Evolutionary conservation across 768 basidiomycete genomes (phyloP).

Genomic region (Mycena amicta): DNA sequence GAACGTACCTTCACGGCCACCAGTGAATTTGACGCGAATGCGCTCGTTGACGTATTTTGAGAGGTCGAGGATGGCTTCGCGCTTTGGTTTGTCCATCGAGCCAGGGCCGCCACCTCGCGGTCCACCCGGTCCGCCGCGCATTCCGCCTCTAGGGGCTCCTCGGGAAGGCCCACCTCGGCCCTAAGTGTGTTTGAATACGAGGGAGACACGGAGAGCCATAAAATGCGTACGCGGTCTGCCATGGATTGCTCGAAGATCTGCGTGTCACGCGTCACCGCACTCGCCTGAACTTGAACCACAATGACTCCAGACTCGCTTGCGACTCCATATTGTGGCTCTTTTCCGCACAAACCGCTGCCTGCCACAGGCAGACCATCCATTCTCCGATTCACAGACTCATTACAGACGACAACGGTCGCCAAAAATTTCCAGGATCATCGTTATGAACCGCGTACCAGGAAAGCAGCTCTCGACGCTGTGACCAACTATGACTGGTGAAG

Average conservation of each 20-base stretch:
- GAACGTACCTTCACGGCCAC: slow-evolving; percentile 86
- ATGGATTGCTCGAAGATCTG: slow-evolving; percentile 10
- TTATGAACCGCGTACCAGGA: too few species aligned
- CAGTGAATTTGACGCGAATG: slow-evolving; percentile 97
- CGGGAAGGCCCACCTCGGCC: slow-evolving; percentile 8
- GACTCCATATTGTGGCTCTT: too few species aligned
- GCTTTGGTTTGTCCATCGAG: slow-evolving; percentile 75
- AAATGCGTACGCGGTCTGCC: not conserved
- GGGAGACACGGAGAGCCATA: not conserved
- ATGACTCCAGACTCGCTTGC: too few species aligned
- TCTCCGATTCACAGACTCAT: too few species aligned
- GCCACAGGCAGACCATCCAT: too few species aligned
- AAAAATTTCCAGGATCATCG: too few species aligned
- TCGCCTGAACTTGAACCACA: too few species aligned
- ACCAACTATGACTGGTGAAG: too few species aligned
- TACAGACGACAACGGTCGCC: too few species aligned
- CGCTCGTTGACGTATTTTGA: slow-evolving; percentile 91
- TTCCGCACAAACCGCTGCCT: too few species aligned
- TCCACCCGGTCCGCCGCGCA: slow-evolving; percentile 28
- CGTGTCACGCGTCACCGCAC: too few species aligned
- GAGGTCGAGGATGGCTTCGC: slow-evolving; percentile 94
- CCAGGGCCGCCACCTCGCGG: slow-evolving; percentile 50
- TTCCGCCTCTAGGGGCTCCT: slow-evolving; percentile 5
- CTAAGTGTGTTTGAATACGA: slow-evolving; percentile 1
- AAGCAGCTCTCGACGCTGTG: too few species aligned